Evolutionary conservation across 306 rosid species (phyloP), one percentile per base, ranked within the genome.

Genomic region (Cicer judaicum): DNA sequence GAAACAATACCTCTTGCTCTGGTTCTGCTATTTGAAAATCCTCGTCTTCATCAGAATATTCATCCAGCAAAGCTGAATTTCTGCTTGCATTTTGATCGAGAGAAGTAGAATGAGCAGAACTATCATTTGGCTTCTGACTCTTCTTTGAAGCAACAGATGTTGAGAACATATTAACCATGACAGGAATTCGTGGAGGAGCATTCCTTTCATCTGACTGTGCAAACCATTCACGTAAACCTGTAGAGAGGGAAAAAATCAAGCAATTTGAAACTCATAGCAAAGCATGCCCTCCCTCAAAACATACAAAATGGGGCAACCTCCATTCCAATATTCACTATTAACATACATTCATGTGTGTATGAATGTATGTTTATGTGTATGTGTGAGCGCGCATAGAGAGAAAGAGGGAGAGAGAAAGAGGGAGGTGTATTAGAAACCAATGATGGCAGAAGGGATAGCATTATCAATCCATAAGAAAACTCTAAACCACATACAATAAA

Each of bases 91-190:
- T 89, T 76, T 87, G 97, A 72, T 92, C 97, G 16, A 83, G 63
- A 80, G 90, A 76, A 52, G 70, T 49, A 66, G 85, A 67, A 73
- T 84, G 68, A 68, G 72, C 75, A 79, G 88, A 88, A 79, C 82
- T 76, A 66, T 86, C 97, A 68, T 84, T 82, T 65, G 85, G 64
- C 81, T 85, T 92, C 76, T 68, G 88, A 80, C 77, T 85, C 85
- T 87, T 89, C 83, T 84, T 88, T 73, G 93, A 85, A 69, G 97
- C 77, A 83, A 64, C 87, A 41, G 93, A 85, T 77, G 99, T 70
- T 56, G 99, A 94, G 64, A 93, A 77, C 99, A 94, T 94, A 86
- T 92, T 94, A 84, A 94, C 99, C 99, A 94, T 94, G 67, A 92
- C 97, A 24, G 99, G 99, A 76, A 94, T 92, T 85, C 99, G 90